Evolutionary conservation across 2,329 filamentous ascomycete genomes (phyloP).

Genomic region (Alternaria novae-zelandiae): DNA sequence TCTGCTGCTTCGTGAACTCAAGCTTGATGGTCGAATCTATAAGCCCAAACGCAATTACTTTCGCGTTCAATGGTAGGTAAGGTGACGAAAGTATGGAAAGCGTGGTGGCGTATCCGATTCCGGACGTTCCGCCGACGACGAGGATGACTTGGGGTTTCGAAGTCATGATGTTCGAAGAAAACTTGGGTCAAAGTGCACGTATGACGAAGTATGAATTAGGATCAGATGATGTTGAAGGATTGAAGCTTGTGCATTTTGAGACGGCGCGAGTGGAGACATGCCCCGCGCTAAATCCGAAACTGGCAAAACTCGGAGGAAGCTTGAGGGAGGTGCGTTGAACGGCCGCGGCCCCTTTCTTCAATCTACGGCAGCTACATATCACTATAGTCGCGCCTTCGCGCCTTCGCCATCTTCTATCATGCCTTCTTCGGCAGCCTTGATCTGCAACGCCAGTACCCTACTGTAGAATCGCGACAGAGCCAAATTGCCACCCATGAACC

Average conservation of each 20-base stretch:
- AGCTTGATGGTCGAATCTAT: slow-evolving; percentile 13
- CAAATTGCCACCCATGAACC: slow-evolving; percentile 55
- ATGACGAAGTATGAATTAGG: not conserved
- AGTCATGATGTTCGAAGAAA: not conserved
- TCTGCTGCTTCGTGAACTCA: slow-evolving; percentile 12
- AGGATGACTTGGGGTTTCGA: slow-evolving; percentile 25
- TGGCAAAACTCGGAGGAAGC: slow-evolving; percentile 2
- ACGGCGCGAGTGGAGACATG: slow-evolving; percentile 1
- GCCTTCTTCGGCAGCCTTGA: slow-evolving; percentile 50
- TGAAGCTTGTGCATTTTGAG: slow-evolving; percentile 11
- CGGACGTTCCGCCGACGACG: slow-evolving; percentile 31
- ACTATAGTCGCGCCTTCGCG: slow-evolving; percentile 4
- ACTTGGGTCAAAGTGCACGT: not conserved
- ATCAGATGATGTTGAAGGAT: slow-evolving; percentile 1
- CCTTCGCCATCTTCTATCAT: not conserved
- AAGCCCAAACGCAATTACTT: slow-evolving; percentile 14
- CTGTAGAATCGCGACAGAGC: slow-evolving; percentile 57
- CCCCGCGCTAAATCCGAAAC: slow-evolving; percentile 14
- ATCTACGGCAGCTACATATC: not conserved
- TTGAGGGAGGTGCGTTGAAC: not conserved
- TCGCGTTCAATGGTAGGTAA: slow-evolving; percentile 8
- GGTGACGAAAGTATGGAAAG: slow-evolving; percentile 17
- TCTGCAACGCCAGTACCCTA: slow-evolving; percentile 55
- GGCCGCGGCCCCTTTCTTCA: not conserved
- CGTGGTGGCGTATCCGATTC: slow-evolving; percentile 28